These are phyloP conservation scores for Kuraishia cidri DNA, from an alignment of 805 yeast genomes.

Conservation along the genomic window DNA sequence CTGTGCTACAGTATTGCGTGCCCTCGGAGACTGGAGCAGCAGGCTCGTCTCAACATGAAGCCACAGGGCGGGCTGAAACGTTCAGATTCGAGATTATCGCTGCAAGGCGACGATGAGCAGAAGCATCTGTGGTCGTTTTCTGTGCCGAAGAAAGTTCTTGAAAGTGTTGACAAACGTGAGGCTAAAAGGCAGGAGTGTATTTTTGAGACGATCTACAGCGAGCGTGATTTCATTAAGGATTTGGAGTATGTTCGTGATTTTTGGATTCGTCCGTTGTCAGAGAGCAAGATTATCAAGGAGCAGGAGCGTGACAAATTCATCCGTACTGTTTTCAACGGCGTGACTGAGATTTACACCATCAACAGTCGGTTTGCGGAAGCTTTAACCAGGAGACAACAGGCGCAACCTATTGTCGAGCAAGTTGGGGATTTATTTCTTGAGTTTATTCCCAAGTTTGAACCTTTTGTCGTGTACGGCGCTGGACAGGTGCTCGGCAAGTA, in stretches of 20 bases:
- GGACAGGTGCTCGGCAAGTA: conserved; percentile 92
- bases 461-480: conserved; percentile 89
- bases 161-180: conserved; percentile 72
- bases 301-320: conserved; percentile 86
- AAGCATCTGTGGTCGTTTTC: conserved; percentile 91
- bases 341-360: conserved; percentile 76
- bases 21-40: conserved; percentile 93
- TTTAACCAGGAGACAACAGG: conserved; percentile 77
- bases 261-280: conserved; percentile 86
- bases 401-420: conserved; percentile 73
- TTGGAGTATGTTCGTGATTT: conserved; percentile 88
- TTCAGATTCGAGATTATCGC: conserved; percentile 60
- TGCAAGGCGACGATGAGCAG: conserved; percentile 69
- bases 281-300: conserved; percentile 81
- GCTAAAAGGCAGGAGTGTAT: conserved; percentile 92
- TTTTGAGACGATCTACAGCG: conserved; percentile 88
- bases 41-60: conserved; percentile 82
- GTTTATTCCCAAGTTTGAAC: conserved; percentile 79
- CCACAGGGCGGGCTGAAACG: conserved; percentile 79
- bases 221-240: conserved; percentile 91
- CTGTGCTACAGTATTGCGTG: conserved; percentile 94
- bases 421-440: conserved; percentile 86
- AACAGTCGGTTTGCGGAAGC: conserved; percentile 86
- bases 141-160: conserved; percentile 73
- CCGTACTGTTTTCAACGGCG: conserved; percentile 85